Conservation (phyloP, 805 yeast genomes). For the Jamesozyma piceae region DNA sequence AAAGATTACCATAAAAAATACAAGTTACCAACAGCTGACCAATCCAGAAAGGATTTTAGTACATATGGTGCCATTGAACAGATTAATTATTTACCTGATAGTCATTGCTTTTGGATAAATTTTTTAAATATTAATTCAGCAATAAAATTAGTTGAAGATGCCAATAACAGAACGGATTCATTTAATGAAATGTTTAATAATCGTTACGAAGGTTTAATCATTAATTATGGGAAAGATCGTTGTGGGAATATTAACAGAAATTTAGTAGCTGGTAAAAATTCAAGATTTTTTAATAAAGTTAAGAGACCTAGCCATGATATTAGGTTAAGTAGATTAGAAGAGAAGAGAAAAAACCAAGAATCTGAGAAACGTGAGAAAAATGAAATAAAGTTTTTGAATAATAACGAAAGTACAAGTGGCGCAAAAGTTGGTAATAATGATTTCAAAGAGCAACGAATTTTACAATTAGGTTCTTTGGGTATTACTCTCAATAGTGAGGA, state of each 20-base stretch:
- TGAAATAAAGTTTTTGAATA: not conserved
- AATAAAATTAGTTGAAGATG: constrained; percentile 52
- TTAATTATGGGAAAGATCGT: constrained; percentile 68
- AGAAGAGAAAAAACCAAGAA: constrained; percentile 24
- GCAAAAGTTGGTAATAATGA: not conserved
- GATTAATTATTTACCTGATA: constrained; percentile 59
- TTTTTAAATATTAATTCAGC: constrained; percentile 56
- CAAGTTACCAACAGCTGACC: constrained; percentile 38
- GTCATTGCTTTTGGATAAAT: constrained; percentile 67
- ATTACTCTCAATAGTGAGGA: constrained; percentile 4
- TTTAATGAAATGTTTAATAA: constrained; percentile 35
- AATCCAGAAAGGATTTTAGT: constrained; percentile 50
- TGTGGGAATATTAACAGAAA: constrained; percentile 50
- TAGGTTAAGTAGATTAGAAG: constrained; percentile 24
- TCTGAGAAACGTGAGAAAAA: constrained; percentile 4
- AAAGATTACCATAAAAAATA: constrained; percentile 22
- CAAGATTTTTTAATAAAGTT: constrained; percentile 35
- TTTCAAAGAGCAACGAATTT: not conserved
- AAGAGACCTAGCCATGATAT: constrained; percentile 24
- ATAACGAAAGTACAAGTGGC: not conserved
- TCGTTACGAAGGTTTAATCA: constrained; percentile 45
- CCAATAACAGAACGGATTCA: constrained; percentile 33
- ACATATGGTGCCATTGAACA: constrained; percentile 68
- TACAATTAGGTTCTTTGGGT: constrained; percentile 14
- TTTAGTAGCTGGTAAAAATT: constrained; percentile 41